Conservation (phyloP, 2,329 filamentous ascomycete genomes). For the Pseudocercospora crystallina region DNA sequence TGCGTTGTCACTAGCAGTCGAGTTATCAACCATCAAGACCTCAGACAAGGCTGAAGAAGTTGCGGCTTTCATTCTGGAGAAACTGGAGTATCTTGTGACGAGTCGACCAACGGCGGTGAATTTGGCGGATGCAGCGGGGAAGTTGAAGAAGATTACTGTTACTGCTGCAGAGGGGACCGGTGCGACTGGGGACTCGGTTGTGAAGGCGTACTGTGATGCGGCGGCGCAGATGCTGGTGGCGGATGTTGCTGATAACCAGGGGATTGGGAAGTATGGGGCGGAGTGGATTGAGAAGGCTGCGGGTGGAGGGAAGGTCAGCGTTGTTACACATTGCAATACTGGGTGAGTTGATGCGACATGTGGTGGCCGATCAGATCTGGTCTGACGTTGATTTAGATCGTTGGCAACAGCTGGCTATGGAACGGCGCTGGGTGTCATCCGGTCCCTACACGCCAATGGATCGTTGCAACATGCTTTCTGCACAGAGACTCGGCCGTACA, state of each 20-base stretch:
- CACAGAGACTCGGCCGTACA: constrained; percentile 95
- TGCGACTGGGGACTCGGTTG: constrained; percentile 56
- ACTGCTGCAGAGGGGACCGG: constrained; percentile 45
- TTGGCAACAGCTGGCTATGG: constrained; percentile 97
- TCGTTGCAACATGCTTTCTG: constrained; percentile 83
- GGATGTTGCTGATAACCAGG: constrained; percentile 82
- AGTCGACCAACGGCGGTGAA: constrained; percentile 95
- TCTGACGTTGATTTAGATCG: constrained; percentile 54
- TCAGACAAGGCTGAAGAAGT: constrained; percentile 61
- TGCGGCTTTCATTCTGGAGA: constrained; percentile 66
- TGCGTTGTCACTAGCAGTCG: constrained; percentile 81
- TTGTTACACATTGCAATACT: constrained; percentile 97
- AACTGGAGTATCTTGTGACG: constrained; percentile 81
- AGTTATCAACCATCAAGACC: constrained; percentile 62
- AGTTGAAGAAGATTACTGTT: constrained; percentile 67
- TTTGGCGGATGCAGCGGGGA: constrained; percentile 81
- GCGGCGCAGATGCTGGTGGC: constrained; percentile 85
- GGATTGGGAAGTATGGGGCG: constrained; percentile 80
- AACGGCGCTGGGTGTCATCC: constrained; percentile 90
- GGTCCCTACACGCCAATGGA: constrained; percentile 67
- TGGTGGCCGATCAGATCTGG: constrained; percentile 24
- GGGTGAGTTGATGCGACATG: constrained; percentile 55
- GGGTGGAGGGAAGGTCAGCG: constrained; percentile 63
- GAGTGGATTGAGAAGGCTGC: constrained; percentile 71
- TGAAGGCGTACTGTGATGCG: constrained; percentile 70